Evolutionary conservation across 352 stramenopile genomes (phyloP).

Genomic region (Globisporangium emineosum): DNA sequence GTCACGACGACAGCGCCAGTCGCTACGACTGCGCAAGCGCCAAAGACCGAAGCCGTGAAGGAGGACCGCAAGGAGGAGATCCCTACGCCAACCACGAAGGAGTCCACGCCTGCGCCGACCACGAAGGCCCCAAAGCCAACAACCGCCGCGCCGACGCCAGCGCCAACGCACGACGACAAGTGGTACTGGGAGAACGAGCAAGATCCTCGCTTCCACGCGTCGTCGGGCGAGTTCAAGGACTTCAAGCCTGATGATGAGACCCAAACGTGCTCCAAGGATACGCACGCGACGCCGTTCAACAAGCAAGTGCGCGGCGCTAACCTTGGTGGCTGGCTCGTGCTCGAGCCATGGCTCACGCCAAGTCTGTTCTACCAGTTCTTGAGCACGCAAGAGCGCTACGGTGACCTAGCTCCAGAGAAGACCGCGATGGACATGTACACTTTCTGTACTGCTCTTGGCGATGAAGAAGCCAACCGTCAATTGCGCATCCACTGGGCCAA

Average conservation of each 20-base stretch:
- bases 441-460: conserved; percentile 87
- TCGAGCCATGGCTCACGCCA: conserved; percentile 96
- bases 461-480: conserved; percentile 92
- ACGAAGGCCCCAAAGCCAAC: background rate
- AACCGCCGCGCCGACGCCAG: background rate
- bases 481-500: conserved; percentile 91
- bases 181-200: conserved; percentile 66
- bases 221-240: conserved; percentile 45
- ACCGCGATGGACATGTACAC: conserved; percentile 92
- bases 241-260: conserved; percentile 61
- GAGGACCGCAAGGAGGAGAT: background rate
- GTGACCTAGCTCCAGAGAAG: conserved; percentile 73
- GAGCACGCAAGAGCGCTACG: conserved; percentile 64
- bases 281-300: conserved; percentile 74
- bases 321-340: conserved; percentile 93
- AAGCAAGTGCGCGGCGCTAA: conserved; percentile 89
- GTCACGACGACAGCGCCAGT: background rate
- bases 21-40: background rate
- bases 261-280: conserved; percentile 64
- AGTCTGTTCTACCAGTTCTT: conserved; percentile 96
- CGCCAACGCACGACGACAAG: conserved; percentile 35
- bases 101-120: background rate
- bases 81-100: background rate
- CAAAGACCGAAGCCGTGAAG: background rate
- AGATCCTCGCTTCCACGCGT: conserved; percentile 40